A percentile compares a stretch with the other conserved stretches of the same genome.
These are phyloP conservation scores for Pezicula carpinea DNA, from an alignment of 2,329 filamentous ascomycete genomes.

Conservation along the genomic window DNA sequence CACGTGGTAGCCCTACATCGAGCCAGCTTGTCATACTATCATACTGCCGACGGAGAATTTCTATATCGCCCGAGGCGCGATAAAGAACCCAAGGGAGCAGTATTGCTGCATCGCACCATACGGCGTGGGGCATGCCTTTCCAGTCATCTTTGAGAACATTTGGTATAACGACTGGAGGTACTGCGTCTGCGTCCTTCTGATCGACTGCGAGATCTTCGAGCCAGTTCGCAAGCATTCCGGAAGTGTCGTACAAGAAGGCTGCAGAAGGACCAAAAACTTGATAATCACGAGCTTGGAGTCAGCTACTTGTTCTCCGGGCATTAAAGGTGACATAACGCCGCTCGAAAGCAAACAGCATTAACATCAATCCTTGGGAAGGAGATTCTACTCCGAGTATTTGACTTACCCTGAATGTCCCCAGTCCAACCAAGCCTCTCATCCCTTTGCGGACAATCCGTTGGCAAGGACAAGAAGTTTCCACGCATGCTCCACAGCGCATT, in stretches of 20 bases:
- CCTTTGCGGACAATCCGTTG: slow-evolving; percentile 53
- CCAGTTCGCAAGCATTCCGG: slow-evolving; percentile 46
- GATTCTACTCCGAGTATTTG: too few relatives aligned
- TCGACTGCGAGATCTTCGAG: slow-evolving; percentile 40
- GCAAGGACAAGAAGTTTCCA: slow-evolving; percentile 53
- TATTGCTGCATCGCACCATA: slow-evolving; percentile 39
- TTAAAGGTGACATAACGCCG: too few relatives aligned
- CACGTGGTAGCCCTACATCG: slow-evolving; percentile 29
- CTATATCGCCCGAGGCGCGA: slow-evolving; percentile 31
- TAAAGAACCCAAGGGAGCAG: slow-evolving; percentile 37
- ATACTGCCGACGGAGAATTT: slow-evolving; percentile 33
- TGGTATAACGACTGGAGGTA: slow-evolving; percentile 29
- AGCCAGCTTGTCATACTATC: slow-evolving; percentile 35
- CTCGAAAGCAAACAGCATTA: too few relatives aligned
- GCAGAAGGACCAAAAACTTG: slow-evolving; percentile 37
- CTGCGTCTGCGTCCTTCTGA: slow-evolving; percentile 22
- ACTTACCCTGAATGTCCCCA: slow-evolving; percentile 38
- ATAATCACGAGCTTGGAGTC: too few relatives aligned
- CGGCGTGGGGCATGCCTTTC: slow-evolving; percentile 14
- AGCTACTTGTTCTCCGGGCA: too few relatives aligned
- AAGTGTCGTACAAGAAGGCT: slow-evolving; percentile 48
- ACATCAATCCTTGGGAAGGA: too few relatives aligned
- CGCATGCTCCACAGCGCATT: slow-evolving; percentile 41
- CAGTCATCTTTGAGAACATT: slow-evolving; percentile 7
- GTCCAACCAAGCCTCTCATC: slow-evolving; percentile 47